These are phyloP conservation scores for Fusarium longipes DNA, from an alignment of 2,329 filamentous ascomycete species.

Conservation along the genomic window DNA sequence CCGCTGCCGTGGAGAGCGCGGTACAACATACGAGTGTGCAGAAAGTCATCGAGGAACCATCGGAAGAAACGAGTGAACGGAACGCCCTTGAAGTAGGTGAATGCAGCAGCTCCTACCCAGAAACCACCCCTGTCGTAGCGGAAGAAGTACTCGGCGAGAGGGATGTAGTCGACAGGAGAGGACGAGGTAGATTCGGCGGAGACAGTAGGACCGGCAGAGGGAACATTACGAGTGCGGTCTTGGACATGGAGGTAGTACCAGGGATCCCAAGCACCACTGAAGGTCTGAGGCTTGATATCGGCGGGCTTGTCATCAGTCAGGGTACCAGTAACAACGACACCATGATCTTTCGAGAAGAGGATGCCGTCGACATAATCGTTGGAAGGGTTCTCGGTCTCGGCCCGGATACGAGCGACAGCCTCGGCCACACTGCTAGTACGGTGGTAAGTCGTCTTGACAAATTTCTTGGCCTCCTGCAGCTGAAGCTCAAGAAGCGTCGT, in stretches of 20 bases:
- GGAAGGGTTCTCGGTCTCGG: conserved; percentile 52
- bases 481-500: conserved; percentile 73
- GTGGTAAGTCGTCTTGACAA: conserved; percentile 69
- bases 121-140: conserved; percentile 81
- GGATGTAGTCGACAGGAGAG: conserved; percentile 65
- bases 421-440: conserved; percentile 55
- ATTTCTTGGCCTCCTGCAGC: conserved; percentile 64
- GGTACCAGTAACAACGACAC: conserved; percentile 70
- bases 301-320: conserved; percentile 60
- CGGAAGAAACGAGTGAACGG: conserved; percentile 74
- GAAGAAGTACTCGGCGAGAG: conserved; percentile 79
- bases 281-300: conserved; percentile 60
- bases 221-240: conserved; percentile 51
- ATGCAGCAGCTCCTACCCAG: conserved; percentile 76
- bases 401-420: conserved; percentile 57
- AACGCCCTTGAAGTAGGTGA: conserved; percentile 72
- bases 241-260: conserved; percentile 81
- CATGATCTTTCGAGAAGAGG: conserved; percentile 65
- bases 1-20: conserved; percentile 76
- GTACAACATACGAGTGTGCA: conserved; percentile 80
- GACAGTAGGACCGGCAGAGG: conserved; percentile 32
- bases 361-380: conserved; percentile 78
- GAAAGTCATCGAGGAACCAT: conserved; percentile 77
- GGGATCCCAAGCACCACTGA: conserved; percentile 70
- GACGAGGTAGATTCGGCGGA: conserved; percentile 38